These are phyloP conservation scores for Acacia pycnantha DNA, from an alignment of 331 rosid genomes.

Conservation along the genomic window DNA sequence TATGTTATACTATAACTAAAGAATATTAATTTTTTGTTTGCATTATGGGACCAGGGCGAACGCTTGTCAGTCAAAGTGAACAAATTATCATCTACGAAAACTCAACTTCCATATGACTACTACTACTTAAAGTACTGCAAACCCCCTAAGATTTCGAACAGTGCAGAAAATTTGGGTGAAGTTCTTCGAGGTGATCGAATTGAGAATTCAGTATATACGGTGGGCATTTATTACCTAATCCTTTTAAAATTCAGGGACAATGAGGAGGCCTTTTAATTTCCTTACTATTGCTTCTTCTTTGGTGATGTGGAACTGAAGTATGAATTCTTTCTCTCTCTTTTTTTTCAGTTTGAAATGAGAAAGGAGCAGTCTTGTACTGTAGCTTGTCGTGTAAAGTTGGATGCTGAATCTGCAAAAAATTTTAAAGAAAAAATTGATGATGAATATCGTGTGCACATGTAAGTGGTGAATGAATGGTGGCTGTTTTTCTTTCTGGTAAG, in stretches of 20 bases:
- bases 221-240: slow-evolving; percentile 33
- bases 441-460: slow-evolving; percentile 70
- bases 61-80: slow-evolving; percentile 60
- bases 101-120: slow-evolving; percentile 78
- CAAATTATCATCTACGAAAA: slow-evolving; percentile 73
- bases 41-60: slow-evolving; percentile 42
- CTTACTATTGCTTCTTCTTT: not conserved
- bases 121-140: slow-evolving; percentile 62
- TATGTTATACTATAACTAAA: not conserved
- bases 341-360: slow-evolving; percentile 67
- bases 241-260: not conserved
- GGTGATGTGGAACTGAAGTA: not conserved
- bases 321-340: not conserved
- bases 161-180: slow-evolving; percentile 79
- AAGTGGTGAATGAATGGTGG: slow-evolving; percentile 23
- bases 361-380: slow-evolving; percentile 60
- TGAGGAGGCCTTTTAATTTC: not conserved
- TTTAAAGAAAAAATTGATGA: slow-evolving; percentile 75
- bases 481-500: not conserved
- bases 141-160: slow-evolving; percentile 50
- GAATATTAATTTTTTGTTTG: not conserved
- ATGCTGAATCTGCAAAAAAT: slow-evolving; percentile 60
- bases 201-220: slow-evolving; percentile 62
- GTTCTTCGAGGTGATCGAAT: slow-evolving; percentile 84
- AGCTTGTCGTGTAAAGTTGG: slow-evolving; percentile 44